Percentiles rank a stretch among this genome's conserved stretches.
These are phyloP conservation scores for Beauveria sp. DNA, from an alignment of 2,329 filamentous ascomycete genomes.

Conservation along the genomic window DNA sequence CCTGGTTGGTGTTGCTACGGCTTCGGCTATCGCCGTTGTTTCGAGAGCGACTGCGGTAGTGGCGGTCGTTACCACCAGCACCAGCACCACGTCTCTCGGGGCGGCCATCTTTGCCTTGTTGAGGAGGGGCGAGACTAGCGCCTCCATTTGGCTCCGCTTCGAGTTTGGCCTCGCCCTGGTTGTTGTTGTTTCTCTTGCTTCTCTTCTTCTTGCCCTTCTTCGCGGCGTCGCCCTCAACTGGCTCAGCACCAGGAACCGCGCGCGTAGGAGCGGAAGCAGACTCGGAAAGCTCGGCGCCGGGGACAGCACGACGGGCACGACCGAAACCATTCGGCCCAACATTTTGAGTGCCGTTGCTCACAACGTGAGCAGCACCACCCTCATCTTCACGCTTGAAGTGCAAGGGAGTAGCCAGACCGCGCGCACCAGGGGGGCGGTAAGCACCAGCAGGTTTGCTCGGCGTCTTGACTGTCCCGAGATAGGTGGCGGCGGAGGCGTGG, in stretches of 20 bases:
- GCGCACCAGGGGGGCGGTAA: constrained; percentile 88
- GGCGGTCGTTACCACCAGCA: constrained; percentile 25
- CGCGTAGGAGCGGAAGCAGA: constrained; percentile 61
- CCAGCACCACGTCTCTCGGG: constrained; percentile 52
- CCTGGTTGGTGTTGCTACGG: constrained; percentile 44
- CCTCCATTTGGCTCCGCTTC: constrained; percentile 37
- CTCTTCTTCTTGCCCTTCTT: constrained; percentile 98
- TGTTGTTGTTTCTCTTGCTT: constrained; percentile 56
- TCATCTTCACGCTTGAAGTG: constrained; percentile 98
- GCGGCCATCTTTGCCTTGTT: constrained; percentile 42
- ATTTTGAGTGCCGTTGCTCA: constrained; percentile 70
- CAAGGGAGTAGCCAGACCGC: constrained; percentile 79
- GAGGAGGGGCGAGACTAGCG: constrained; percentile 40
- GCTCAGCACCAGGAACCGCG: constrained; percentile 56
- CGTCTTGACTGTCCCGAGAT: constrained; percentile 81
- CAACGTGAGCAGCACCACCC: constrained; percentile 78
- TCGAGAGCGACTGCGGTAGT: constrained; percentile 51
- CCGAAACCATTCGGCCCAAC: constrained; percentile 74
- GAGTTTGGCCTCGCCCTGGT: constrained; percentile 53
- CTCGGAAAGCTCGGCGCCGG: constrained; percentile 71
- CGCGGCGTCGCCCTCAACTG: constrained; percentile 65
- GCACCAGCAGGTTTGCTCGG: constrained; percentile 96
- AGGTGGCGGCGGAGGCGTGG: constrained; percentile 75
- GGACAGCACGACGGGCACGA: constrained; percentile 66
- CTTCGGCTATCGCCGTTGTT: constrained; percentile 39